Base-by-base conservation (phyloP, 441 rosid species). In the Erodium moschatum region DNA sequence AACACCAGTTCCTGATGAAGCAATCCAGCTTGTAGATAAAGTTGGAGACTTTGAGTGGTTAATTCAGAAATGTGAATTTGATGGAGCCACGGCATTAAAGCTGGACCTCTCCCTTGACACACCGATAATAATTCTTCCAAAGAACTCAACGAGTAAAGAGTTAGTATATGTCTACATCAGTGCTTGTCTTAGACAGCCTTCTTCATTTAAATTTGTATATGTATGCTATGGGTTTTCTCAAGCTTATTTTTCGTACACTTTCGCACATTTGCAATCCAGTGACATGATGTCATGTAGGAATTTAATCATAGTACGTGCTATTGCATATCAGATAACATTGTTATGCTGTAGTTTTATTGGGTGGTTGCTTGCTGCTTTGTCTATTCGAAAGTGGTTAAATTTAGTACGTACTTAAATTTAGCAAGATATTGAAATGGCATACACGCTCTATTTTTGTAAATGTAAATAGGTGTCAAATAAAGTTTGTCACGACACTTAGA, bases 41-140 rank as follows among this genome's bases (percentile, higher is more conserved):
- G 98, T 96, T 78, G 99, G 98, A 64, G 99, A 84, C 73, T 87
- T 92, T 75, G 99, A 96, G 90, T 87, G 99, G 99, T 81, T 90
- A 68, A 86, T 96, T 79, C 89, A 92, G 81, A 96, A 92, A 78
- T 83, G 87, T 77, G 99, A 96, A 79, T 90, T 96, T 73, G 98
- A 96, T 75, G 99, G 99, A 75, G 86, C 97, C 71, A 77, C 96
- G 76, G 96, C 99, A 29, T 72, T 96, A 70, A 92, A 90, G 89
- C 84, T 96, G 73, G 97, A 96, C 74, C 98, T 96, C 73, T 86
- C 96, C 60, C 89, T 96, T 24, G 99, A 96, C 76, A 88, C 95
- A 72, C 98, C 98, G 35, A 85, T 89, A 73, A 96, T 96, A 73
- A 84, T 92, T 77, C 86, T 96, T 68, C 99, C 99, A 63, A 83